These are phyloP conservation scores for Erodium moschatum DNA, from an alignment of 441 rosid genomes.

Conservation along the genomic window DNA sequence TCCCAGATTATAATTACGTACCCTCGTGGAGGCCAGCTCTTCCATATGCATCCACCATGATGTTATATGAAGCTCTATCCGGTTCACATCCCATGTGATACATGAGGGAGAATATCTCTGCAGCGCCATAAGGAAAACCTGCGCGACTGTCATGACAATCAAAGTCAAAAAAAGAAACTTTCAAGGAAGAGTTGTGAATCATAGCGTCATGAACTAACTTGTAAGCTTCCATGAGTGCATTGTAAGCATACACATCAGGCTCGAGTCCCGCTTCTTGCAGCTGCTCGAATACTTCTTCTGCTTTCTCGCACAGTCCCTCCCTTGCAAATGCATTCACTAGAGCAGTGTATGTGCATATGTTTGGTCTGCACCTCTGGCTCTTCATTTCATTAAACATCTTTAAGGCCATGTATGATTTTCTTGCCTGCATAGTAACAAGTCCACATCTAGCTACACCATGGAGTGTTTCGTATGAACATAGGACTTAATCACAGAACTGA, in stretches of 20 bases:
- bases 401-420: constrained; percentile 69
- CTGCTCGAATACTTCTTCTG: constrained; percentile 87
- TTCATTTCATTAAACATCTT: constrained; percentile 76
- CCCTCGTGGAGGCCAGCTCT: constrained; percentile 76
- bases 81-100: constrained; percentile 91
- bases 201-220: too few relatives aligned
- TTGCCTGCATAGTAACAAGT: constrained; percentile 35
- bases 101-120: constrained; percentile 87
- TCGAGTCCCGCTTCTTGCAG: constrained; percentile 75
- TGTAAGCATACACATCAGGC: constrained; percentile 82
- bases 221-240: constrained; percentile 83
- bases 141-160: constrained; percentile 52
- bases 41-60: constrained; percentile 88
- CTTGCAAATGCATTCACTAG: constrained; percentile 88
- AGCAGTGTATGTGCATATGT: constrained; percentile 78
- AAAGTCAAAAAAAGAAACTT: too few relatives aligned
- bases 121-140: constrained; percentile 79
- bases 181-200: too few relatives aligned
- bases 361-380: constrained; percentile 62
- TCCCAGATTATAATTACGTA: constrained; percentile 20
- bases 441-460: too few relatives aligned
- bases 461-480: too few relatives aligned
- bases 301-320: constrained; percentile 90
- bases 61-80: constrained; percentile 82
- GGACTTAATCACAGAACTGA: neutral